These are phyloP conservation scores for Hapsidospora chrysogenum DNA, from an alignment of 495 filamentous ascomycete genomes.

Conservation along the genomic window DNA sequence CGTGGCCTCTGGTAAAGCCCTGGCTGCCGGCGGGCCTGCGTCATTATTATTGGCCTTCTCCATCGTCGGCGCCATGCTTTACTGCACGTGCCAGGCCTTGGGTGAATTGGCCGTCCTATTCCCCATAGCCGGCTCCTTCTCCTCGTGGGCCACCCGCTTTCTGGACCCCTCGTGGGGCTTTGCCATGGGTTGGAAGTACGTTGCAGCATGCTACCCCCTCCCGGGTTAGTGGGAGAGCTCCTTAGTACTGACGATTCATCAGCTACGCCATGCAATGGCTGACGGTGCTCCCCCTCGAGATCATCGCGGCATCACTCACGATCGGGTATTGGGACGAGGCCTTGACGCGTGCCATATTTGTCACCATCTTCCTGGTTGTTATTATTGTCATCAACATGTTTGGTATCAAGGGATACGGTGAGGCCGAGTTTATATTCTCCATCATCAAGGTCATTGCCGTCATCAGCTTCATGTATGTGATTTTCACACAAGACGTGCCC, in stretches of 20 bases:
- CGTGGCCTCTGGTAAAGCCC: constrained; percentile 67
- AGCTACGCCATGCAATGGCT: constrained; percentile 93
- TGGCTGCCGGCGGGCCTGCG: constrained; percentile 68
- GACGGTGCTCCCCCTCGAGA: constrained; percentile 71
- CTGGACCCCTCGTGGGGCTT: constrained; percentile 94
- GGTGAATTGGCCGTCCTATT: constrained; percentile 87
- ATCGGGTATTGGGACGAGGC: constrained; percentile 65
- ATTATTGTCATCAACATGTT: constrained; percentile 75
- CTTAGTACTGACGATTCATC: constrained; percentile 7
- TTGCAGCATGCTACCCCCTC: no score
- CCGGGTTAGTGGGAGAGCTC: no score
- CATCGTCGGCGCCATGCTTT: constrained; percentile 79
- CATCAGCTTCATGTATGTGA: constrained; percentile 67
- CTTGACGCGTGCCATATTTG: constrained; percentile 61
- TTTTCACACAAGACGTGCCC: no score
- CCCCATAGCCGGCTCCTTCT: constrained; percentile 84
- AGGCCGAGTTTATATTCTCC: constrained; percentile 81
- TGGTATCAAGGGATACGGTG: constrained; percentile 75
- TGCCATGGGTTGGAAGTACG: constrained; percentile 90
- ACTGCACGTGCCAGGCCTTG: constrained; percentile 78
- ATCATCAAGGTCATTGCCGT: constrained; percentile 76
- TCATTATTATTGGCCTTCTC: constrained; percentile 67
- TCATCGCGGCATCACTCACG: constrained; percentile 79
- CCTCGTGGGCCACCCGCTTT: constrained; percentile 83
- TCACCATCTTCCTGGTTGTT: constrained; percentile 61